Conservation (phyloP, 306 rosid species). For the Acacia crassicarpa region DNA sequence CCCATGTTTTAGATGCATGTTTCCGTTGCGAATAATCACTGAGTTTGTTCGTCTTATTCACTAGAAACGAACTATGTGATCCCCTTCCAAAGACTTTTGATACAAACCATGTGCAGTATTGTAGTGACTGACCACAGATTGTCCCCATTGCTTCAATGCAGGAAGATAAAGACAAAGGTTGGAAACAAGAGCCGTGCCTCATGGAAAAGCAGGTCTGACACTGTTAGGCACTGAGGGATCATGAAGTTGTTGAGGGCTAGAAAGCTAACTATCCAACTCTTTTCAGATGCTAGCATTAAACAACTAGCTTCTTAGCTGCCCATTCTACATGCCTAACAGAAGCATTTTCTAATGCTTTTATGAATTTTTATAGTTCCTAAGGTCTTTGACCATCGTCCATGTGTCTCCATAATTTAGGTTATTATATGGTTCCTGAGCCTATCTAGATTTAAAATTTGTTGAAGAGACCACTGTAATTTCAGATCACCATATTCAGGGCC, state of each 20-base stretch:
- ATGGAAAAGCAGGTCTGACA: not conserved
- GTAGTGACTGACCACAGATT: not conserved
- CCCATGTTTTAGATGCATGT: not conserved
- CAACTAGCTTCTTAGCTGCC: not conserved
- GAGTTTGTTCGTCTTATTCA: not conserved
- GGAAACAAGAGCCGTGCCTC: not conserved
- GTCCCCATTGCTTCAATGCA: slow-evolving; percentile 7
- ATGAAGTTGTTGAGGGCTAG: not conserved
- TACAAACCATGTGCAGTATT: not conserved
- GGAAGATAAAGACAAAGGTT: not conserved
- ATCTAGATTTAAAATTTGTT: not conserved
- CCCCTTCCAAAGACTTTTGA: not conserved
- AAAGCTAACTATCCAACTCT: not conserved
- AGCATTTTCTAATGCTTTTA: not conserved
- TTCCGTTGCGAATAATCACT: not conserved
- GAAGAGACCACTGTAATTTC: not conserved
- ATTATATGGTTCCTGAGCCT: not conserved
- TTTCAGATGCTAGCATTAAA: not conserved
- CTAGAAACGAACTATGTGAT: not conserved
- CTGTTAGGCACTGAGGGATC: not conserved
- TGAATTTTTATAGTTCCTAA: not conserved
- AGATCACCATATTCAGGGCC: not conserved
- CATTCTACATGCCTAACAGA: not conserved
- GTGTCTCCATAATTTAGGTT: not conserved
- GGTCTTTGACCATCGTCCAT: not conserved